A percentile compares a stretch with the other conserved stretches of the same genome.
Evolutionary conservation across 2,329 filamentous ascomycete species (phyloP).

Genomic region (Diaporthe sp.): DNA sequence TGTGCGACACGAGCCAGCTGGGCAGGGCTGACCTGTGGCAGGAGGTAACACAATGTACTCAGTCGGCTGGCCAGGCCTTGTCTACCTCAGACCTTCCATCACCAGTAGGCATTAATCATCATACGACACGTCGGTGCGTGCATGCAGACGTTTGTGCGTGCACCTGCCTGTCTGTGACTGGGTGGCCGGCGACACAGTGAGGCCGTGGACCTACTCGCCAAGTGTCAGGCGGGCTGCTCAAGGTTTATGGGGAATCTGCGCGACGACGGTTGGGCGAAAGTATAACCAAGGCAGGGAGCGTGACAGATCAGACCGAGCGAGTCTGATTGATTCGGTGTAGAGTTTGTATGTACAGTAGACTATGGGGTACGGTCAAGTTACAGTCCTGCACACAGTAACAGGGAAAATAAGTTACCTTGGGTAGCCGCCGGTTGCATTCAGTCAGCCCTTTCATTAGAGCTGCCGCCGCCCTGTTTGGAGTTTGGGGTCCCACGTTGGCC

Average conservation of each 20-base stretch:
- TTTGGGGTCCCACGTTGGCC: neutral
- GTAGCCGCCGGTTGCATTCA: conserved; percentile 16
- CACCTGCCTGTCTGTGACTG: neutral
- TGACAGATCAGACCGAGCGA: conserved; percentile 6
- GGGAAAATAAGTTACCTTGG: neutral
- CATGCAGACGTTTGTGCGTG: neutral
- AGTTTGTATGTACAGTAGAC: neutral
- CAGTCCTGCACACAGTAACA: conserved; percentile 1
- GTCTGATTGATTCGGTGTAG: conserved; percentile 7
- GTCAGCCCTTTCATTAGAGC: conserved; percentile 28
- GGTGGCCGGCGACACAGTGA: conserved; percentile 4
- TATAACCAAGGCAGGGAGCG: neutral
- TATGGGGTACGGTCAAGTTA: neutral
- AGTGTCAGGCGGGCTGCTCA: neutral
- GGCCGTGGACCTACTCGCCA: neutral
- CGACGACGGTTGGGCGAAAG: conserved; percentile 17
- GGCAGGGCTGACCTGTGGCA: conserved; percentile 14
- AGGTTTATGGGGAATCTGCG: conserved; percentile 5
- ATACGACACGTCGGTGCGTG: neutral
- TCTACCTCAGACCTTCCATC: neutral
- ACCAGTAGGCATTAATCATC: neutral
- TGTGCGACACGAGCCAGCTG: neutral
- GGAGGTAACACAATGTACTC: neutral
- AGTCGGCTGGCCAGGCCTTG: neutral
- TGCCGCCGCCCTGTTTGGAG: neutral